These are phyloP conservation scores for Gaultheria prostrata DNA, from an alignment of 148 eudicot species.

Conservation along the genomic window DNA sequence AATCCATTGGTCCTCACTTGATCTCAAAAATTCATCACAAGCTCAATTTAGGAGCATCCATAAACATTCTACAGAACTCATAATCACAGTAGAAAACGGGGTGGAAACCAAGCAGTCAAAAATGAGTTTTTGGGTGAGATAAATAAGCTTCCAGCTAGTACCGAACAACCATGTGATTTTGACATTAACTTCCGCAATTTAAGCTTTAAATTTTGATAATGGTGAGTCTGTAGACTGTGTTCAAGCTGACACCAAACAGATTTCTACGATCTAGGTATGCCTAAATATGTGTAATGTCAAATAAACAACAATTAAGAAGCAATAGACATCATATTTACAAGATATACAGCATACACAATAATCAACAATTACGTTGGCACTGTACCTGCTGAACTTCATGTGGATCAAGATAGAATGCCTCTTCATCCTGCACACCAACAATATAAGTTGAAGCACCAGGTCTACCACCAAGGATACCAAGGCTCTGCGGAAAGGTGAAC, in stretches of 20 bases:
- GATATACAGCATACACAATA: background rate
- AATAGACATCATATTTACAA: no score
- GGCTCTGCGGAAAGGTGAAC: constrained; percentile 93
- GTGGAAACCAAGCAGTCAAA: background rate
- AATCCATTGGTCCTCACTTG: background rate
- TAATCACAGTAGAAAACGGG: background rate
- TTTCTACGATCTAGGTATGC: background rate
- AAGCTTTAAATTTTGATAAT: background rate
- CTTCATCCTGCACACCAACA: constrained; percentile 87
- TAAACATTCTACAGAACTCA: background rate
- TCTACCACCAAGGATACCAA: constrained; percentile 90
- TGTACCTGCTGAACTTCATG: constrained; percentile 87
- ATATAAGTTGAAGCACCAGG: constrained; percentile 97
- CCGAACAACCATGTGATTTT: background rate
- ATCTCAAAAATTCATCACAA: background rate
- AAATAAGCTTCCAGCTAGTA: background rate
- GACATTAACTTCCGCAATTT: background rate
- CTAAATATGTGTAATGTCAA: background rate
- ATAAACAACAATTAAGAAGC: no score
- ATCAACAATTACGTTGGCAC: constrained; percentile 8
- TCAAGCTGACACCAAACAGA: background rate
- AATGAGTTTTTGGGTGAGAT: background rate
- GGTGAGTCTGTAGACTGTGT: background rate
- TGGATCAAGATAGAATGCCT: constrained; percentile 90
- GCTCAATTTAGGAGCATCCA: background rate